Percentiles rank a stretch among this genome's conserved stretches.
phyloP scores from a whole-genome alignment of 306 rosid species.

The Purshia tridentata region DNA sequence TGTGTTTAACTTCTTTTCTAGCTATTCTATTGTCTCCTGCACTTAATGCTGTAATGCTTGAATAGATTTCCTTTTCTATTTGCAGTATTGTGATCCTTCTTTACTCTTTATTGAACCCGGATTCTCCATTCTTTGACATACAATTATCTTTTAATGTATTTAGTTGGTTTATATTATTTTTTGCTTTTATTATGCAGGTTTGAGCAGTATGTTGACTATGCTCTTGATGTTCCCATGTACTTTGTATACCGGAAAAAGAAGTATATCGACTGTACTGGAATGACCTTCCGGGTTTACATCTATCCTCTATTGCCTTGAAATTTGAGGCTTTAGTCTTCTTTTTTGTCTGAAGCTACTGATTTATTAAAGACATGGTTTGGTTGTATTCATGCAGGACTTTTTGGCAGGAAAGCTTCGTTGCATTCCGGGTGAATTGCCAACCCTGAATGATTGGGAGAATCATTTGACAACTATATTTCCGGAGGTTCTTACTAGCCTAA shows the following conservation, averaged over 20 bases:
- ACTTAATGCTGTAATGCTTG: background rate
- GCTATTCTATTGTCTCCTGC: background rate
- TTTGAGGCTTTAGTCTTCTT: conserved; percentile 2
- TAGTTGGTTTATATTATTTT: conserved; percentile 20
- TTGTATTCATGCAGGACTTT: conserved; percentile 64
- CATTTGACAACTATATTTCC: conserved; percentile 96
- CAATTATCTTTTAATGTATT: conserved; percentile 20
- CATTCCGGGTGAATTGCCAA: conserved; percentile 90
- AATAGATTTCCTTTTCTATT: background rate
- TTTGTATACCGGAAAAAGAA: conserved; percentile 77
- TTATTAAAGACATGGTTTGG: background rate
- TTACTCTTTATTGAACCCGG: background rate
- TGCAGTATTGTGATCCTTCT: background rate
- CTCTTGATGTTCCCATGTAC: conserved; percentile 98
- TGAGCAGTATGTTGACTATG: conserved; percentile 93
- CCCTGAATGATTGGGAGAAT: conserved; percentile 96
- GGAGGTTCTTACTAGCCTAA: conserved; percentile 52
- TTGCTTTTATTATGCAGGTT: conserved; percentile 56
- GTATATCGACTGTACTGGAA: conserved; percentile 87
- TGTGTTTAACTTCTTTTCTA: background rate
- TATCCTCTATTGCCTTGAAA: conserved; percentile 30
- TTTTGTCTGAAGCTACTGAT: background rate
- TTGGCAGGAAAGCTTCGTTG: conserved; percentile 80
- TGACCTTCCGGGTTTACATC: conserved; percentile 87
- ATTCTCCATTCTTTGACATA: background rate